These are phyloP conservation scores for Backusella tuberculispora DNA, from an alignment of 192 early-diverging fungal species.

Conservation along the genomic window DNA sequence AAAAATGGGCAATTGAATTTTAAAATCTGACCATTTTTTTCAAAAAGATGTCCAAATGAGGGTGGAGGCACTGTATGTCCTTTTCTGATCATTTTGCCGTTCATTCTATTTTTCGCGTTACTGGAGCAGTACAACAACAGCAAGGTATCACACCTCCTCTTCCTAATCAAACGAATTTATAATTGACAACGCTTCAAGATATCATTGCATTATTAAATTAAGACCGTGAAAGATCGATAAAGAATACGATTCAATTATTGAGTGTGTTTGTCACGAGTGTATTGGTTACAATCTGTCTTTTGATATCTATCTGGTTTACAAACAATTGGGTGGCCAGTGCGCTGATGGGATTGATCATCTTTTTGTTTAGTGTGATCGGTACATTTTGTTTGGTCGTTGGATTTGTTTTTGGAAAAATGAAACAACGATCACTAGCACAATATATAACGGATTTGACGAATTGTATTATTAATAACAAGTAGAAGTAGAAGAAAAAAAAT, in stretches of 20 bases:
- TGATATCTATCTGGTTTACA: background rate
- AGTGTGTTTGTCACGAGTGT: background rate
- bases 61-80: background rate
- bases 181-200: background rate
- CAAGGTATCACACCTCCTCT: background rate
- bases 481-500: too few species aligned
- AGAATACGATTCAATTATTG: constrained; percentile 5
- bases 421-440: constrained; percentile 23
- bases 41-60: too few species aligned
- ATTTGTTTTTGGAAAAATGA: constrained; percentile 36
- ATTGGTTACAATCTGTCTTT: constrained; percentile 1
- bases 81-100: constrained; percentile 61
- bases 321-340: background rate
- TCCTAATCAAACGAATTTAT: too few species aligned
- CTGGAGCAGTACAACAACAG: background rate
- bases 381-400: constrained; percentile 30
- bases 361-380: background rate
- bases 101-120: constrained; percentile 42
- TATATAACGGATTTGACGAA: constrained; percentile 18
- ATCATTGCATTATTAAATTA: constrained; percentile 3
- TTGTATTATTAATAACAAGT: background rate
- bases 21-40: too few species aligned
- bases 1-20: too few species aligned
- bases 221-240: constrained; percentile 7
- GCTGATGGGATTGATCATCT: constrained; percentile 10